These are phyloP conservation scores for Volutella citrinella DNA, from an alignment of 2,329 filamentous ascomycete genomes.

Conservation along the genomic window DNA sequence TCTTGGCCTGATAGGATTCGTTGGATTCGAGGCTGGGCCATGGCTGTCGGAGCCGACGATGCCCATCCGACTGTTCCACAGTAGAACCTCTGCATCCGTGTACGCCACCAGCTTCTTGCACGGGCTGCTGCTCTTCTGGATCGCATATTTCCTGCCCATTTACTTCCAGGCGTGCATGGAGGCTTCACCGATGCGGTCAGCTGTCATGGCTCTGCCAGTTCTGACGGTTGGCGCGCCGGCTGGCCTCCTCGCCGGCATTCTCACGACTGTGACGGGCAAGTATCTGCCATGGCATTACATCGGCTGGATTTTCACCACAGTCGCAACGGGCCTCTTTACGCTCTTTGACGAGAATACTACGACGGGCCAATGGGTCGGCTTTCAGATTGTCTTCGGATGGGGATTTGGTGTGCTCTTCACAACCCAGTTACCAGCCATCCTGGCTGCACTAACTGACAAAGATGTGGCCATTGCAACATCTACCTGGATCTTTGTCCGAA, in stretches of 20 bases:
- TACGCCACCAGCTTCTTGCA: conserved; percentile 19
- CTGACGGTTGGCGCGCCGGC: conserved; percentile 23
- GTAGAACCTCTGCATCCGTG: conserved; percentile 32
- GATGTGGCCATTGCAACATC: conserved; percentile 37
- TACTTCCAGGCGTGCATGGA: conserved; percentile 45
- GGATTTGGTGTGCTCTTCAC: conserved; percentile 42
- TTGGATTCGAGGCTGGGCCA: too few species aligned
- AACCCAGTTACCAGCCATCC: conserved; percentile 40
- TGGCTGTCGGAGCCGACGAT: conserved; percentile 38
- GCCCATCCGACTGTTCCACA: conserved; percentile 42
- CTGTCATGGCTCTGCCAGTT: conserved; percentile 28
- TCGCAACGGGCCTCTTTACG: conserved; percentile 41
- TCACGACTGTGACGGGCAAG: conserved; percentile 28
- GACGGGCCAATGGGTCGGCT: conserved; percentile 37
- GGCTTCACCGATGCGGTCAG: conserved; percentile 29
- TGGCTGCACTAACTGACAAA: conserved; percentile 35
- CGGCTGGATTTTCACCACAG: conserved; percentile 31
- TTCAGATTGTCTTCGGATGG: conserved; percentile 37
- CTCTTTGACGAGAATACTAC: conserved; percentile 36
- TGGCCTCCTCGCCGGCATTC: conserved; percentile 22
- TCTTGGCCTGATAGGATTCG: too few species aligned
- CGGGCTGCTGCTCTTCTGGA: conserved; percentile 30
- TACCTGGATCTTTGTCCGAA: conserved; percentile 44
- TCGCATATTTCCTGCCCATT: conserved; percentile 41
- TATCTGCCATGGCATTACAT: conserved; percentile 32